Conservation (phyloP, 2,329 filamentous ascomycete genomes). For the Colletotrichum camelliae region DNA sequence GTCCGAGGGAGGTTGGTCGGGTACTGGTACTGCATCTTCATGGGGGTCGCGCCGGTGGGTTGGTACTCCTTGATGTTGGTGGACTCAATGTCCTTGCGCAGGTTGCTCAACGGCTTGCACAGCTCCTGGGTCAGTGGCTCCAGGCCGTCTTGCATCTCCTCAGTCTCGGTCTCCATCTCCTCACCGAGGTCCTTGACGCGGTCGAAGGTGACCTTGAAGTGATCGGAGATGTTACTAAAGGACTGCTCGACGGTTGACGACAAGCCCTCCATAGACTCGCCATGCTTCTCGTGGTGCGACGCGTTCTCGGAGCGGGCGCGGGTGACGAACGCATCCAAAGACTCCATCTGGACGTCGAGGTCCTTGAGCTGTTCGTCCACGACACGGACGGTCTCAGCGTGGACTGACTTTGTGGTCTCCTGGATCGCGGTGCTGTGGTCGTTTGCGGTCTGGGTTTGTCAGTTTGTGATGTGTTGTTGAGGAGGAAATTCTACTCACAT, state of each 20-base stretch:
- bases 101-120: conserved; percentile 71
- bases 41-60: conserved; percentile 85
- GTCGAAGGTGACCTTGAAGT: conserved; percentile 72
- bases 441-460: conserved; percentile 65
- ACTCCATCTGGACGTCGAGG: conserved; percentile 86
- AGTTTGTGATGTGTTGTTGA: conserved; percentile 53
- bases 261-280: conserved; percentile 68
- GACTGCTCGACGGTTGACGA: conserved; percentile 74
- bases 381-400: conserved; percentile 87
- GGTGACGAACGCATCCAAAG: conserved; percentile 88
- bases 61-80: conserved; percentile 79
- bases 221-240: conserved; percentile 72
- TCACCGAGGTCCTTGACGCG: conserved; percentile 72
- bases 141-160: conserved; percentile 64
- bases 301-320: conserved; percentile 83
- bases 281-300: conserved; percentile 74
- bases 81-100: conserved; percentile 71
- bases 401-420: conserved; percentile 82
- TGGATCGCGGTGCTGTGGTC: conserved; percentile 85
- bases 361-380: conserved; percentile 89
- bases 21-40: conserved; percentile 82
- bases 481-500: conserved; percentile 64
- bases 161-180: conserved; percentile 68
- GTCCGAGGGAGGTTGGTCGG: conserved; percentile 82
- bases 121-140: conserved; percentile 65